Conservation (phyloP, 495 filamentous ascomycete species). For the Durotheca rogersii region DNA sequence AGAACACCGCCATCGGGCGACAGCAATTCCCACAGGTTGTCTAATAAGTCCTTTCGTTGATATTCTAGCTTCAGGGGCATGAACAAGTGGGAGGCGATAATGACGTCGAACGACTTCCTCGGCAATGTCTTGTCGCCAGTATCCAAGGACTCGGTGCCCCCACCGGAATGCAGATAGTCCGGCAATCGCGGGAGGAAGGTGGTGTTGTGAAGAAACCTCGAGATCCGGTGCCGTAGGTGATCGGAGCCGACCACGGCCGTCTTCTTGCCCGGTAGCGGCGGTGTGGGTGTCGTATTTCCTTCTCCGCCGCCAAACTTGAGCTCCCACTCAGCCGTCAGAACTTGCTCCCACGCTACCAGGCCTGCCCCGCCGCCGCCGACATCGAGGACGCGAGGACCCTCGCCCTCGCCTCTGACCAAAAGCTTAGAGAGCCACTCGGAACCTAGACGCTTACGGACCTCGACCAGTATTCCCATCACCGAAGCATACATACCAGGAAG, state of each 20-base stretch:
- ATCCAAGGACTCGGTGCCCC: conserved; percentile 44
- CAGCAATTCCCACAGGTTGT: conserved; percentile 86
- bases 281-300: conserved; percentile 39
- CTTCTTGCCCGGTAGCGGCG: conserved; percentile 48
- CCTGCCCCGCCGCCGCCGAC: conserved; percentile 83
- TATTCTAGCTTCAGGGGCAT: conserved; percentile 70
- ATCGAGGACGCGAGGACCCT: conserved; percentile 75
- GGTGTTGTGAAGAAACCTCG: conserved; percentile 78
- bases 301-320: conserved; percentile 61
- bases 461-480: conserved; percentile 69
- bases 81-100: conserved; percentile 83
- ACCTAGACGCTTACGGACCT: conserved; percentile 83
- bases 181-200: conserved; percentile 90
- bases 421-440: conserved; percentile 72
- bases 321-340: conserved; percentile 78
- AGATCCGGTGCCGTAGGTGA: conserved; percentile 69
- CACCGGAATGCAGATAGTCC: conserved; percentile 71
- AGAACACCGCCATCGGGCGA: conserved; percentile 83
- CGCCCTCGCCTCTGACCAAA: conserved; percentile 63
- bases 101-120: conserved; percentile 82
- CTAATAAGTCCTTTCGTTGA: conserved; percentile 69
- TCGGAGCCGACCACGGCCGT: conserved; percentile 53
- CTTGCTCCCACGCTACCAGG: conserved; percentile 78
- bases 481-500: conserved; percentile 81
- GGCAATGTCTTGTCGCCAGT: conserved; percentile 43